Base-by-base conservation (phyloP, 1,139 yeast species). In the Debaryomyces robertsiae region DNA sequence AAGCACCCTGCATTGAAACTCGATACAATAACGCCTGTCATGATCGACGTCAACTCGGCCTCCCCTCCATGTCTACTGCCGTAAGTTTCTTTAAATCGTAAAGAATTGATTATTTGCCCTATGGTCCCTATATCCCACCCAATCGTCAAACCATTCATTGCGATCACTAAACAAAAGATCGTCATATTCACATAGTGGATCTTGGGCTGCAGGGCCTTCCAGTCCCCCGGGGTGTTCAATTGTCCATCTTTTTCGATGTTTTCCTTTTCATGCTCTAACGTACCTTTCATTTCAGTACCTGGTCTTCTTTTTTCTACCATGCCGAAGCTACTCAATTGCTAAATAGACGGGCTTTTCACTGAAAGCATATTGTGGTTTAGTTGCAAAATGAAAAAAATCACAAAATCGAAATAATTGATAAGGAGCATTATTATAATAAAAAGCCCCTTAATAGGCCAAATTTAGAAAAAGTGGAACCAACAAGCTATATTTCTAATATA, bases 61-160 rank as follows among this genome's bases (percentile, higher is more conserved):
- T 27, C 27, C 14, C 9, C 27, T 3, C 9, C 10, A 13, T 27
- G 11, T 19, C 22, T 19, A 5, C 7, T 19, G 3, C 41, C 43
- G 19, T 16, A 36, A 2, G 33, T 27, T 3, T 16, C 27, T 14
- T 17, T 28, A 36, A 57, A 57, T 3, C 16, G 14, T 3, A 6
- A n/a, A 11, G 55, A 42, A 16, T 39, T 48, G 13, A 62, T 45
- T 15, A 59, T 38, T 28, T 50, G 45, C 14, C 64, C 65, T 2
- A 60, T 57, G 9, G 71, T 63, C 9, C 70, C 71, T 24, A 64
- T 58, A 39, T 65, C 71, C 60, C 67, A 65, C 0, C 71, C 70
- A n/a, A 66, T 39, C 0, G 63, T 58, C 27, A 62, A 52, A 6
- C 64, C 64, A 14, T 50, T 36, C 15, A 53, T 38, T 5, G 57